These are phyloP conservation scores for Globisporangium solare DNA, from an alignment of 352 stramenopile genomes.

Conservation along the genomic window DNA sequence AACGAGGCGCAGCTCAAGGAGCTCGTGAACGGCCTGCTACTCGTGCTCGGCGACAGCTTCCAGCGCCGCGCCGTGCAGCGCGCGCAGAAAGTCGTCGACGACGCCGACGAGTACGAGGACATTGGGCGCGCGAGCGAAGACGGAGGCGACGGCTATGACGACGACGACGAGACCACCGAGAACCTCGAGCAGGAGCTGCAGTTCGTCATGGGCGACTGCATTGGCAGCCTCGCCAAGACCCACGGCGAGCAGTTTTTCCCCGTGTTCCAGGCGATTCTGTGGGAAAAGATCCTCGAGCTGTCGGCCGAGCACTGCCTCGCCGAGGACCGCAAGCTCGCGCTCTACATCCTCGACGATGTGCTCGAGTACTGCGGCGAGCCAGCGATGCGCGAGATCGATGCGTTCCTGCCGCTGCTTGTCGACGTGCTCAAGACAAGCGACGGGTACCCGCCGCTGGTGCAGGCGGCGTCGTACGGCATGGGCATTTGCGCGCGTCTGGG, in stretches of 20 bases:
- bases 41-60: constrained; percentile 79
- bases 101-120: constrained; percentile 19
- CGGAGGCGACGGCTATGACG: constrained; percentile 28
- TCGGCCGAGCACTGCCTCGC: constrained; percentile 58
- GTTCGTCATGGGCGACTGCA: constrained; percentile 75
- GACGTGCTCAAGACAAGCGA: constrained; percentile 61
- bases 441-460: constrained; percentile 47
- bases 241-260: constrained; percentile 66
- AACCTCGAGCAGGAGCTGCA: constrained; percentile 68
- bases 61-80: constrained; percentile 64
- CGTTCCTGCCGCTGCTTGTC: constrained; percentile 64
- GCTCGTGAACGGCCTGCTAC: constrained; percentile 64
- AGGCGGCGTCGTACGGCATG: constrained; percentile 73
- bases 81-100: constrained; percentile 20
- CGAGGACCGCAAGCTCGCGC: constrained; percentile 75
- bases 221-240: constrained; percentile 68
- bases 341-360: constrained; percentile 87
- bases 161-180: constrained; percentile 43
- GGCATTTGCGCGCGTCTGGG: constrained; percentile 60
- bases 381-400: constrained; percentile 45
- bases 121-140: constrained; percentile 21
- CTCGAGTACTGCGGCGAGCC: constrained; percentile 64
- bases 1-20: constrained; percentile 75
- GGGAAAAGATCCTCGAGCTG: constrained; percentile 75
- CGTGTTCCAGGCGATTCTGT: constrained; percentile 68